These are phyloP conservation scores for Pyrus betulifolia DNA, from an alignment of 306 rosid species.

Conservation along the genomic window DNA sequence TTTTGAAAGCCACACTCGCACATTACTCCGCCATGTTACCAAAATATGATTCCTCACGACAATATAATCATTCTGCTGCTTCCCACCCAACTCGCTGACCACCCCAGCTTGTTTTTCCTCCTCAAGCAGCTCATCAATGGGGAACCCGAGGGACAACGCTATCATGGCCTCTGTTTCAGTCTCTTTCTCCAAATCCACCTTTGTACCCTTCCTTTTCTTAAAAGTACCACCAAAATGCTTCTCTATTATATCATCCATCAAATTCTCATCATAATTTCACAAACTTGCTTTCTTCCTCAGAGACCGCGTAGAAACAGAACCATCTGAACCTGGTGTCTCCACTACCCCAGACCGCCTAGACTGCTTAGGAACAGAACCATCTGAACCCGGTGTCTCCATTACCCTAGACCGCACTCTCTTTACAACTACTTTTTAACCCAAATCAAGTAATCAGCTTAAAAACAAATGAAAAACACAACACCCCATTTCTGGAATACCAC, in stretches of 20 bases:
- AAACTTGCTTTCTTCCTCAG: constrained; percentile 50
- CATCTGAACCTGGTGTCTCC: constrained; percentile 40
- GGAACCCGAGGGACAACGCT: constrained; percentile 78
- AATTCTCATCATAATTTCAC: constrained; percentile 64
- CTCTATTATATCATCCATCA: constrained; percentile 47
- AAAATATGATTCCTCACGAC: constrained; percentile 89
- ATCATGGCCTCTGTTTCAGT: constrained; percentile 93
- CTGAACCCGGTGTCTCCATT: constrained; percentile 49
- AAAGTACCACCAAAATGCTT: constrained; percentile 40
- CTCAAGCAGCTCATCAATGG: constrained; percentile 70
- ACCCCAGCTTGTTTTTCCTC: constrained; percentile 80
- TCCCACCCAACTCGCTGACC: constrained; percentile 68
- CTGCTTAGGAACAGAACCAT: constrained; percentile 43
- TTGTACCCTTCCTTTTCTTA: constrained; percentile 51
- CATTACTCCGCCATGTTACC: constrained; percentile 81
- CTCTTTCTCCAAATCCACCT: constrained; percentile 73
- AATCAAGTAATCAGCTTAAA: constrained; percentile 4
- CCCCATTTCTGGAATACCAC: neutral
- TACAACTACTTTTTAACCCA: neutral
- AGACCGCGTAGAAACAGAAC: constrained; percentile 49
- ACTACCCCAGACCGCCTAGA: constrained; percentile 31
- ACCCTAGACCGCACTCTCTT: constrained; percentile 3
- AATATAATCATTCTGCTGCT: constrained; percentile 87
- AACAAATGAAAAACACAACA: constrained; percentile 1
- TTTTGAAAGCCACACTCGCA: constrained; percentile 64